A percentile compares a stretch with the other conserved stretches of the same genome.
phyloP scores from a whole-genome alignment of 1,284 basidiomycete genomes.

The Hemileia vastatrix region DNA sequence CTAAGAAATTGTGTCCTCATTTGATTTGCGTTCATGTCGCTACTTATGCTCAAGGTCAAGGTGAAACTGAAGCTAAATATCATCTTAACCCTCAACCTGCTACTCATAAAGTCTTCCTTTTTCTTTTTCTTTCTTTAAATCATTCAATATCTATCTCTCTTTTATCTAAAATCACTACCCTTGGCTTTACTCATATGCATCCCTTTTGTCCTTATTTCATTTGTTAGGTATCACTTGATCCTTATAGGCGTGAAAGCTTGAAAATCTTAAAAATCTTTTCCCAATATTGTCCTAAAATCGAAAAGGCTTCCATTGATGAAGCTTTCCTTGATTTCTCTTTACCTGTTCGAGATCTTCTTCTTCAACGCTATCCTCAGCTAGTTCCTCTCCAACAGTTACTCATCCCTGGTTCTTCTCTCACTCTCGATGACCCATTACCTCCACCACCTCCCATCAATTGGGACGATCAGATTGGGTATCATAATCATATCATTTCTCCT shows the following conservation, averaged over 20 bases:
- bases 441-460: conserved; percentile 3
- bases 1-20: conserved; percentile 9
- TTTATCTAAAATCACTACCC: too few relatives aligned
- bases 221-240: conserved; percentile 76
- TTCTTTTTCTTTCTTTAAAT: not conserved
- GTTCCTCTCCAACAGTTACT: conserved; percentile 24
- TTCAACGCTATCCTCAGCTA: conserved; percentile 68
- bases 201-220: not conserved
- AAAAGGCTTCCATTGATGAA: conserved; percentile 56
- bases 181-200: too few relatives aligned
- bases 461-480: not conserved
- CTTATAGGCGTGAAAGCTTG: conserved; percentile 78
- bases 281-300: conserved; percentile 29
- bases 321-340: conserved; percentile 81
- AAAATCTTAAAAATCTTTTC: conserved; percentile 83
- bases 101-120: conserved; percentile 1
- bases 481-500: conserved; percentile 1
- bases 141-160: not conserved
- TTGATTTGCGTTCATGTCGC: conserved; percentile 16
- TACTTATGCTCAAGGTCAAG: conserved; percentile 8
- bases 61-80: conserved; percentile 14
- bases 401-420: not conserved
- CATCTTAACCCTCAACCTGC: conserved; percentile 10
- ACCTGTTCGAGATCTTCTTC: conserved; percentile 61
- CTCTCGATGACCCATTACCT: conserved; percentile 11